A percentile compares a stretch with the other conserved stretches of the same genome.
Conservation (phyloP, 2,329 filamentous ascomycete genomes). For the Sordariomycetes sp. region DNA sequence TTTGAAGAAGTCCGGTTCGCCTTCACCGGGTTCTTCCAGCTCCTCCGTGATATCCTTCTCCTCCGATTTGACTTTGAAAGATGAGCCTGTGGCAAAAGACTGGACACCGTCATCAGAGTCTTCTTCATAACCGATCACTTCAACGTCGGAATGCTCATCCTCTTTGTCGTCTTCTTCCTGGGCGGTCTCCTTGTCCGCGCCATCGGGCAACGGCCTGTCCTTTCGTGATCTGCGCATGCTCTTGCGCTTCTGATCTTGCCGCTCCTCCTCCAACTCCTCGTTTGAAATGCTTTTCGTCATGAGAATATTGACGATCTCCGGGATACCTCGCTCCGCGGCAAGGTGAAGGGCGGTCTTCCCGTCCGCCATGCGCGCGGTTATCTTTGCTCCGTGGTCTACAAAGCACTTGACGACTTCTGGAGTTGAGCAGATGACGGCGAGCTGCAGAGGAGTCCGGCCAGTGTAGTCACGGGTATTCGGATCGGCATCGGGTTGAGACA, state of each 20-base stretch:
- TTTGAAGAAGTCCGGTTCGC: conserved; percentile 71
- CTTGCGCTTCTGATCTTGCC: conserved; percentile 36
- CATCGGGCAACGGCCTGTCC: conserved; percentile 4
- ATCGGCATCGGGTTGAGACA: conserved; percentile 55
- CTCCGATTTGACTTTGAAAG: conserved; percentile 54
- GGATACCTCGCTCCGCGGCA: conserved; percentile 58
- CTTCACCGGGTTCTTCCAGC: conserved; percentile 41
- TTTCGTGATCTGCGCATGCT: conserved; percentile 10
- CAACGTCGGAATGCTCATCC: conserved; percentile 28
- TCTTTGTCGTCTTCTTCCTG: conserved; percentile 25
- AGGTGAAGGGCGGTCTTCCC: conserved; percentile 76
- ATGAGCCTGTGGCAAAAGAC: conserved; percentile 58
- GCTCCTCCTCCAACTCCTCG: conserved; percentile 55
- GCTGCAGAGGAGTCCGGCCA: conserved; percentile 67
- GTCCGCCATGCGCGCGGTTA: conserved; percentile 67
- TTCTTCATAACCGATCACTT: conserved; percentile 28
- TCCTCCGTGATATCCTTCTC: conserved; percentile 28
- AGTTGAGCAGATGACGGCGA: conserved; percentile 60
- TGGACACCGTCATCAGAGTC: conserved; percentile 35
- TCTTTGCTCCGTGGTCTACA: conserved; percentile 59
- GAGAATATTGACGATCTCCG: conserved; percentile 60
- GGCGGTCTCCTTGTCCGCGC: conserved; percentile 14
- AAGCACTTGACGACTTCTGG: conserved; percentile 60
- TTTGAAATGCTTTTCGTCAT: conserved; percentile 66
- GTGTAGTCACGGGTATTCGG: conserved; percentile 68